Evolutionary conservation across 768 basidiomycete species (phyloP).

Genomic region (Amylocystis lapponica): DNA sequence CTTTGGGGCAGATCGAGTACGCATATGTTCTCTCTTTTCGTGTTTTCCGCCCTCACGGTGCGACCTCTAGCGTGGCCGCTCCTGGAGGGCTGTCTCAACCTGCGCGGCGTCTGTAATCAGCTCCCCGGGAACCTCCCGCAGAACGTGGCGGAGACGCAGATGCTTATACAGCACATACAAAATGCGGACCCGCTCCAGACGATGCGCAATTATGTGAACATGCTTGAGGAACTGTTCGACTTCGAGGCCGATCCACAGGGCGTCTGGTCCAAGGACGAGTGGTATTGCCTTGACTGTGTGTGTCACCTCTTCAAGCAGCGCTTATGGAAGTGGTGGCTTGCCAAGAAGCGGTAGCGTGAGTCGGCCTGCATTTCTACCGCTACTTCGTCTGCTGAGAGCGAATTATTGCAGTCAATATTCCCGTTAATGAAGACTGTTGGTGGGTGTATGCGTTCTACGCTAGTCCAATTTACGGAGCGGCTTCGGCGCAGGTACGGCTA

Average conservation of each 20-base stretch:
- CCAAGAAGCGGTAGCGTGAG: background rate
- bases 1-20: constrained; percentile 26
- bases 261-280: constrained; percentile 18
- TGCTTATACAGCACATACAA: constrained; percentile 1
- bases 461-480: background rate
- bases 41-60: background rate
- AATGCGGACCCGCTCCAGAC: too few relatives aligned
- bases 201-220: too few relatives aligned
- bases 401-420: too few relatives aligned
- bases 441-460: constrained; percentile 9
- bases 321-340: constrained; percentile 16
- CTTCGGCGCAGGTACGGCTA: constrained; percentile 29
- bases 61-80: constrained; percentile 13
- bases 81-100: constrained; percentile 3
- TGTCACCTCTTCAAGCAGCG: constrained; percentile 10
- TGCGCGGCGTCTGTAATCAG: background rate
- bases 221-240: constrained; percentile 6
- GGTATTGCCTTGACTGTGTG: constrained; percentile 23
- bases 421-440: constrained; percentile 27
- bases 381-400: too few relatives aligned
- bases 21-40: too few relatives aligned
- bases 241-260: constrained; percentile 3
- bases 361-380: too few relatives aligned
- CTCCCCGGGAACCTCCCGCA: constrained; percentile 9
- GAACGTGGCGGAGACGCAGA: constrained; percentile 7